Conservation (phyloP, 129 eudicot genomes). For the Centrapalus pauciflorus region DNA sequence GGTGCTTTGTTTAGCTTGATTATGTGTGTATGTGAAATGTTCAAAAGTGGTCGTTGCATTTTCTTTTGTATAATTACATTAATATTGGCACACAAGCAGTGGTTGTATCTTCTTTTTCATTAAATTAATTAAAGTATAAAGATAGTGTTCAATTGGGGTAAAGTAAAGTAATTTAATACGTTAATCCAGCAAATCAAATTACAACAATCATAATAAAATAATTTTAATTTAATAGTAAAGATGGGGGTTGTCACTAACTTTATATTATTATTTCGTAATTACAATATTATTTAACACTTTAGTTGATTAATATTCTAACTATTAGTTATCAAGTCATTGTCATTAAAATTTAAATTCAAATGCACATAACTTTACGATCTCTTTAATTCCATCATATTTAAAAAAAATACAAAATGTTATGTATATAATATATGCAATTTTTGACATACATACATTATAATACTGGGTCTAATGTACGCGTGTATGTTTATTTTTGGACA, state of each 20-base stretch:
- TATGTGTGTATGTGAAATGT: too few species aligned
- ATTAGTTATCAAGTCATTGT: conserved; percentile 23
- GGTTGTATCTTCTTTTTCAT: neutral
- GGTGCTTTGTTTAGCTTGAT: too few species aligned
- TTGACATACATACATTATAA: too few species aligned
- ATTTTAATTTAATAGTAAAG: neutral
- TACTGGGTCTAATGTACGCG: too few species aligned
- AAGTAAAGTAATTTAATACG: neutral
- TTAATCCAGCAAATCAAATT: neutral
- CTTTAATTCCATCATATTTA: too few species aligned
- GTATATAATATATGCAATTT: too few species aligned
- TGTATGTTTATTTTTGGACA: too few species aligned
- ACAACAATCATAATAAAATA: neutral
- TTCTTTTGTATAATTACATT: too few species aligned
- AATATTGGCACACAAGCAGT: too few species aligned
- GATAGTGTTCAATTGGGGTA: neutral
- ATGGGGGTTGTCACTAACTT: conserved; percentile 3
- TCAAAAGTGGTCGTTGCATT: too few species aligned
- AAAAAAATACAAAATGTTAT: too few species aligned
- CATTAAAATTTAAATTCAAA: neutral
- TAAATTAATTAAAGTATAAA: neutral
- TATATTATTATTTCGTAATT: neutral
- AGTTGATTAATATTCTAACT: neutral
- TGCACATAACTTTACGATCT: neutral
- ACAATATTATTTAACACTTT: conserved; percentile 1